Percentiles rank a stretch among this genome's conserved stretches.
Evolutionary conservation across 2,329 filamentous ascomycete species (phyloP).

Genomic region (Hymenoscyphus albidus): DNA sequence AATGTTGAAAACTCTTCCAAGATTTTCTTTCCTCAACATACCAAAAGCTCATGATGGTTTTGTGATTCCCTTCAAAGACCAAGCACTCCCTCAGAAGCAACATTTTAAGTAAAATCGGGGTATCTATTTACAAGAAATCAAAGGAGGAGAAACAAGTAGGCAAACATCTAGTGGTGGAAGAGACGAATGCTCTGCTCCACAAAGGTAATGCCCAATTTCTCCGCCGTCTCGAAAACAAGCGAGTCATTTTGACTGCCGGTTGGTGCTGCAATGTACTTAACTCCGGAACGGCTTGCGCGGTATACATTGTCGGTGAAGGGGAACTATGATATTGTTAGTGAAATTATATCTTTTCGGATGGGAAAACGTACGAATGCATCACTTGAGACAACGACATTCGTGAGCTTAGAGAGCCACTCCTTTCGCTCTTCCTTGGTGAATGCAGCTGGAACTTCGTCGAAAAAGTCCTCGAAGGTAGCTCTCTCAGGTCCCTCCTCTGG

Average conservation of each 20-base stretch:
- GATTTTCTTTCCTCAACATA: neutral
- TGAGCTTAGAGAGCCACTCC: conserved; percentile 79
- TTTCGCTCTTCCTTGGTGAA: conserved; percentile 83
- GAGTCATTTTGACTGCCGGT: conserved; percentile 83
- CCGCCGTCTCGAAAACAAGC: conserved; percentile 80
- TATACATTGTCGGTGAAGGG: conserved; percentile 98
- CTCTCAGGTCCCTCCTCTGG: conserved; percentile 80
- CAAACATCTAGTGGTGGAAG: conserved; percentile 75
- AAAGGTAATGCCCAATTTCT: conserved; percentile 89
- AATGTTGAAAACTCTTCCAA: neutral
- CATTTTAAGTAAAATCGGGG: neutral
- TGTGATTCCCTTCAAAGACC: neutral
- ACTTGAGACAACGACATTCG: conserved; percentile 79
- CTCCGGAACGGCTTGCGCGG: conserved; percentile 81
- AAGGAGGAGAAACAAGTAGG: neutral
- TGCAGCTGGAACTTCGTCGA: conserved; percentile 78
- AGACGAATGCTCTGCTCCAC: conserved; percentile 91
- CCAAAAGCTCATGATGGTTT: neutral
- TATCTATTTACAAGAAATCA: neutral
- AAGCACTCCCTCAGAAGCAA: neutral
- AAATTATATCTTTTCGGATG: neutral
- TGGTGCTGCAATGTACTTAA: conserved; percentile 93
- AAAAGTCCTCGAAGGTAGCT: conserved; percentile 81
- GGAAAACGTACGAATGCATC: conserved; percentile 82
- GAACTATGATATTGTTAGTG: conserved; percentile 55